phyloP scores from a whole-genome alignment of 2,329 filamentous ascomycete species.

The Penicillium sp. region DNA sequence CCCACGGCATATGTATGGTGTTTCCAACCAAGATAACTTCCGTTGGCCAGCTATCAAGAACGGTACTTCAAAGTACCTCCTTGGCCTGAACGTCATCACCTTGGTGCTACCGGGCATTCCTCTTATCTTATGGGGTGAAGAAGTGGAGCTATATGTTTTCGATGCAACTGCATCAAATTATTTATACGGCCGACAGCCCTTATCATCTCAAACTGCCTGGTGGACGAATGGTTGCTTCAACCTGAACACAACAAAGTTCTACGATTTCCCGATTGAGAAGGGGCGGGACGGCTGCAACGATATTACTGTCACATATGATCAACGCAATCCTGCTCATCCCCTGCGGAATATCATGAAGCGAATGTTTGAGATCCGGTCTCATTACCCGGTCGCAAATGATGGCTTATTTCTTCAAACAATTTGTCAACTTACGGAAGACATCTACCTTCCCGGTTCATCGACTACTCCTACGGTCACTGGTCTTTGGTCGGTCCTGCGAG shows the following conservation, averaged over 20 bases:
- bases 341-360: slow-evolving; percentile 61
- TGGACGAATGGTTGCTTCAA: slow-evolving; percentile 65
- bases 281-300: slow-evolving; percentile 58
- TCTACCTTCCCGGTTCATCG: slow-evolving; percentile 54
- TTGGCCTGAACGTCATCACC: slow-evolving; percentile 60
- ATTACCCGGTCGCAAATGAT: slow-evolving; percentile 60
- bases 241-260: slow-evolving; percentile 58
- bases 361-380: slow-evolving; percentile 60
- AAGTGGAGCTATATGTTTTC: slow-evolving; percentile 64
- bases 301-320: slow-evolving; percentile 58
- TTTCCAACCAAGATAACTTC: slow-evolving; percentile 66
- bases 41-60: slow-evolving; percentile 61
- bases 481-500: slow-evolving; percentile 61
- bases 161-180: slow-evolving; percentile 66
- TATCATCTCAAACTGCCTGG: slow-evolving; percentile 63
- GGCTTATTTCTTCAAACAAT: slow-evolving; percentile 57
- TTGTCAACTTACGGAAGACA: slow-evolving; percentile 56
- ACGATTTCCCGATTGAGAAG: slow-evolving; percentile 57
- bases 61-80: slow-evolving; percentile 57
- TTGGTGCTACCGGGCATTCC: slow-evolving; percentile 63
- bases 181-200: slow-evolving; percentile 64
- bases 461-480: slow-evolving; percentile 56
- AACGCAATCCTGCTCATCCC: slow-evolving; percentile 62
- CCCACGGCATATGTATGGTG: slow-evolving; percentile 64
- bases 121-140: slow-evolving; percentile 63